Base-by-base conservation (phyloP, 2,329 filamentous ascomycete genomes). In the Fusarium buharicum region DNA sequence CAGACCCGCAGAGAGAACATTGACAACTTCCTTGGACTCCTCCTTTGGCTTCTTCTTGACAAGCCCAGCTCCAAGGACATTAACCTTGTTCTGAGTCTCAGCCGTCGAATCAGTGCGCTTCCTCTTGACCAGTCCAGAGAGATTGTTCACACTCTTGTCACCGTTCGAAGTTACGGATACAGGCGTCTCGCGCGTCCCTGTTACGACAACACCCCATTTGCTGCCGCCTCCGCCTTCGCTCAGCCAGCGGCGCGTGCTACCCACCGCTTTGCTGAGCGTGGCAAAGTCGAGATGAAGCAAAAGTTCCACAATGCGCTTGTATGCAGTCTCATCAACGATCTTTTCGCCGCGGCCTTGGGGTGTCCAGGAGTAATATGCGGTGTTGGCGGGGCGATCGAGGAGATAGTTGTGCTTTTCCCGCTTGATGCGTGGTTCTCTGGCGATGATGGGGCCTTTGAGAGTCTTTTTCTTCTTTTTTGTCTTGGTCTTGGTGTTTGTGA, bases 211-310 rank as follows among this genome's bases (percentile, higher is more conserved):
- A 0, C 84, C 83, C 86, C 85, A 89, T 17, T 73, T 67, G 1
- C 78, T 74, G 0, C 82, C 82, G 53, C 81, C 77, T 14, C 83
- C 84, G 1, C 89, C 86, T 69, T 94, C 90, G 13, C 82, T 82
- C 38, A 87, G 81, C 90, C 91, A 95, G 49, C 89, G 85, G 47
- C 75, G 78, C 3, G 90, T 91, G 69, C 90, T 92, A 28, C 81
- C 79, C 2, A 77, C 78, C 0, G 89, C 87, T 43, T 89, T 84
- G 11, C 85, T 83, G 4, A 87, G 74, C 9, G 83, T 89, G 1
- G 86, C 81, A 74, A 95, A 95, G 73, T 93, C 90, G 0, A 93
- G 83, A 55, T 89, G 86, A 6, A 93, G 81, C 0, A 95, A 79
- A 10, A 92, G 76, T 65, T 92, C 90, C 17, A 86, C 81, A 9